These are phyloP conservation scores for Ambrosia artemisiifolia DNA, from an alignment of 129 eudicot species.

Conservation along the genomic window DNA sequence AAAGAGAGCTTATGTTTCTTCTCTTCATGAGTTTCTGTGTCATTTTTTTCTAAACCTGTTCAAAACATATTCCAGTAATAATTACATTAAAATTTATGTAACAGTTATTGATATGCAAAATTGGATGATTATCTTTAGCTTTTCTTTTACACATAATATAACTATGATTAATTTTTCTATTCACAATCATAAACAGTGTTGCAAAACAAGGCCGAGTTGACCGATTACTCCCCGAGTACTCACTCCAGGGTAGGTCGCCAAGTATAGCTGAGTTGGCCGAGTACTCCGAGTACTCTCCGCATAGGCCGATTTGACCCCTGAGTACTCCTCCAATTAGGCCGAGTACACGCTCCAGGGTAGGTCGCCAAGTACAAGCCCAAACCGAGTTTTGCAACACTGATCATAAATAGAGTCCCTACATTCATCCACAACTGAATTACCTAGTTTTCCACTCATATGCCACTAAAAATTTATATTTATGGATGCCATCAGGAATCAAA, in stretches of 20 bases:
- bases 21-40: conserved; percentile 56
- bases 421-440: neutral
- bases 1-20: conserved; percentile 75
- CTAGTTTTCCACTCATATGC: neutral
- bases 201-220: too few relatives aligned
- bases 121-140: neutral
- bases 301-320: too few relatives aligned
- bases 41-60: conserved; percentile 60
- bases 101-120: neutral
- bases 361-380: too few relatives aligned
- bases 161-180: neutral
- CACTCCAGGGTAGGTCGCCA: too few relatives aligned
- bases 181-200: neutral
- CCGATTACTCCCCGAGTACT: too few relatives aligned
- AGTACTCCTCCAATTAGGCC: too few relatives aligned
- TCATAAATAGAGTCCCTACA: neutral
- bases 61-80: neutral
- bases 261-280: too few relatives aligned
- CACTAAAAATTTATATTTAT: too few relatives aligned
- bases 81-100: neutral
- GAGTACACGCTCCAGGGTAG: too few relatives aligned
- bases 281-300: too few relatives aligned
- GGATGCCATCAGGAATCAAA: neutral
- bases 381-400: too few relatives aligned
- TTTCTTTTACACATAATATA: neutral